These are phyloP conservation scores for Diaporthe batatas DNA, from an alignment of 2,329 filamentous ascomycete species.

Conservation along the genomic window DNA sequence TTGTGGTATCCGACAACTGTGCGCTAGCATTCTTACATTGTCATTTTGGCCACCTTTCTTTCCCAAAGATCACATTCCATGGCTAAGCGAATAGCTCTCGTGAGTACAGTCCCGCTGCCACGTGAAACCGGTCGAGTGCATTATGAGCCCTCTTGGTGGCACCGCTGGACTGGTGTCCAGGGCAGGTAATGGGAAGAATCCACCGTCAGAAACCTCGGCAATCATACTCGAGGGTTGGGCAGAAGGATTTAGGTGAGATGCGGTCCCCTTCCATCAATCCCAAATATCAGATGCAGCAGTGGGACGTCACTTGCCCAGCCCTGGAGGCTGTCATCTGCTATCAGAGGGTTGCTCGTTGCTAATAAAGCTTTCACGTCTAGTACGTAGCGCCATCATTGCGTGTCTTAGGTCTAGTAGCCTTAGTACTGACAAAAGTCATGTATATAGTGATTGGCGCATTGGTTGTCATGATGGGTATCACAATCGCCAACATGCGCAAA, in stretches of 20 bases:
- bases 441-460: constrained; percentile 59
- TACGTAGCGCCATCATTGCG: constrained; percentile 15
- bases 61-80: neutral
- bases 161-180: constrained; percentile 14
- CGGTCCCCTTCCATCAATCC: neutral
- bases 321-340: neutral
- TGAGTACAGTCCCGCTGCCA: neutral
- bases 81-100: neutral
- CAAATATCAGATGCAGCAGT: neutral
- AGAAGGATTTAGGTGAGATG: constrained; percentile 40
- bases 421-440: neutral
- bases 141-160: constrained; percentile 36
- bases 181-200: neutral
- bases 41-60: neutral
- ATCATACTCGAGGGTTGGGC: constrained; percentile 41
- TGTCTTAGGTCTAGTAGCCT: too few species aligned
- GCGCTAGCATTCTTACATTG: neutral
- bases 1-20: constrained; percentile 9
- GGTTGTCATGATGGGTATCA: constrained; percentile 62
- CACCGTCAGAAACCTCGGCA: constrained; percentile 21
- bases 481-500: constrained; percentile 62
- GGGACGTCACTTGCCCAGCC: neutral
- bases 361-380: neutral
- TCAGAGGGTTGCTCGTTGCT: neutral
- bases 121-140: neutral